Conservation (phyloP, 2,329 filamentous ascomycete genomes). For the Gliomastix tumulicola region DNA sequence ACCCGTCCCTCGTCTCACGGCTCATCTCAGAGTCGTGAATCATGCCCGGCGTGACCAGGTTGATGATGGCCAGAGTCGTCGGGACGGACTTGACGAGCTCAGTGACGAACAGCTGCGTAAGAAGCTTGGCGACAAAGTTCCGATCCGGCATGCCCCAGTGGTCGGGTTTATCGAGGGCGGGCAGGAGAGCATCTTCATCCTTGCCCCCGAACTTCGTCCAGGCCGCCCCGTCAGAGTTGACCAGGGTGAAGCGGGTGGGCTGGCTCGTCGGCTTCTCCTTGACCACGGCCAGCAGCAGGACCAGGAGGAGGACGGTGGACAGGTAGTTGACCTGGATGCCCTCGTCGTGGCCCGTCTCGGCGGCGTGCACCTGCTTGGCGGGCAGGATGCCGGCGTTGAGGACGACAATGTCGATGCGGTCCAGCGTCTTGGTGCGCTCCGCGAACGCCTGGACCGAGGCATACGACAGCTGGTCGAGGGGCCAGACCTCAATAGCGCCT, state of each 20-base stretch:
- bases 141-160: slow-evolving; percentile 12
- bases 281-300: slow-evolving; percentile 15
- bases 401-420: slow-evolving; percentile 16
- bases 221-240: slow-evolving; percentile 18
- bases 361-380: slow-evolving; percentile 8
- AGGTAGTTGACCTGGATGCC: slow-evolving; percentile 24
- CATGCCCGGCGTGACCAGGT: slow-evolving; percentile 24
- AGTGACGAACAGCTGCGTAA: slow-evolving; percentile 24
- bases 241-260: slow-evolving; percentile 15
- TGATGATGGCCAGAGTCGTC: slow-evolving; percentile 22
- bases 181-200: slow-evolving; percentile 14
- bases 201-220: slow-evolving; percentile 16
- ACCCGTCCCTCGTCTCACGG: slow-evolving; percentile 6
- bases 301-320: slow-evolving; percentile 16
- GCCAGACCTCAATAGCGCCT: slow-evolving; percentile 16
- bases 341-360: slow-evolving; percentile 17
- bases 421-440: slow-evolving; percentile 7
- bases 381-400: slow-evolving; percentile 23
- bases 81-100: slow-evolving; percentile 26
- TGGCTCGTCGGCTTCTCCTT: slow-evolving; percentile 7
- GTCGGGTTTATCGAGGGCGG: slow-evolving; percentile 15
- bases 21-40: slow-evolving; percentile 14
- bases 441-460: slow-evolving; percentile 12
- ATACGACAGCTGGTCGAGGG: slow-evolving; percentile 15
- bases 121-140: slow-evolving; percentile 21